Evolutionary conservation across 495 filamentous ascomycete genomes (phyloP).

Genomic region (Podospora sp.): DNA sequence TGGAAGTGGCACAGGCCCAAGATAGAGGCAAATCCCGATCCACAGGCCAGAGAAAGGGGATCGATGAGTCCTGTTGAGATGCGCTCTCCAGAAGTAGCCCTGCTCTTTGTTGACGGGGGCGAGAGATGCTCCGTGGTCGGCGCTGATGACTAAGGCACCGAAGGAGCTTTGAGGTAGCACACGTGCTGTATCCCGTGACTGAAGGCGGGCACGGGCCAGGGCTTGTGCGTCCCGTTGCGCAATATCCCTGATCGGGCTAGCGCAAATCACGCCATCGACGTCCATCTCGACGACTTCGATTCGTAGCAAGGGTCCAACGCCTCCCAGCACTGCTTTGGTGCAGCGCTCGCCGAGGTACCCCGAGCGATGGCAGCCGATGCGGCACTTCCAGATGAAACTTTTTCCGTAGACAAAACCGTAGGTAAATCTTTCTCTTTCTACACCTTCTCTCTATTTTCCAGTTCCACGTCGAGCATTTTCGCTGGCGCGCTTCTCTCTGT

Average conservation of each 20-base stretch:
- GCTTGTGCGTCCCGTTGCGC: slow-evolving; percentile 11
- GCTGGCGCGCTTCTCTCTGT: slow-evolving; percentile 32
- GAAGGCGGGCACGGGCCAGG: background rate
- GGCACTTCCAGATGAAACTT: slow-evolving; percentile 10
- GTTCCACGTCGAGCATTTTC: slow-evolving; percentile 18
- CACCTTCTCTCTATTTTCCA: slow-evolving; percentile 2
- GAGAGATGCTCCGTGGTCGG: no score
- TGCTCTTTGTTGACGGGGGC: no score
- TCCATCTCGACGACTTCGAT: slow-evolving; percentile 19
- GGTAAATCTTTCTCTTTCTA: slow-evolving; percentile 1
- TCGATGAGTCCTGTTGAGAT: no score
- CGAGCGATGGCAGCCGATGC: slow-evolving; percentile 4
- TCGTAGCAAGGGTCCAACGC: slow-evolving; percentile 18
- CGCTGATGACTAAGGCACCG: no score
- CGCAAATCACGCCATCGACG: slow-evolving; percentile 21
- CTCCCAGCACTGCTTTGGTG: slow-evolving; percentile 3
- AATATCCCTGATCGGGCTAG: slow-evolving; percentile 22
- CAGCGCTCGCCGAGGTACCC: slow-evolving; percentile 8
- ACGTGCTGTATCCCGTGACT: slow-evolving; percentile 16
- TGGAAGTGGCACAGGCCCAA: no score
- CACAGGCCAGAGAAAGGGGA: no score
- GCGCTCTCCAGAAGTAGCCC: no score
- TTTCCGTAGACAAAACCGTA: slow-evolving; percentile 16
- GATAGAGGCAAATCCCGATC: background rate
- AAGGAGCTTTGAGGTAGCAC: background rate